phyloP scores from a whole-genome alignment of 2,329 filamentous ascomycete genomes.

The Drechslera avenae region DNA sequence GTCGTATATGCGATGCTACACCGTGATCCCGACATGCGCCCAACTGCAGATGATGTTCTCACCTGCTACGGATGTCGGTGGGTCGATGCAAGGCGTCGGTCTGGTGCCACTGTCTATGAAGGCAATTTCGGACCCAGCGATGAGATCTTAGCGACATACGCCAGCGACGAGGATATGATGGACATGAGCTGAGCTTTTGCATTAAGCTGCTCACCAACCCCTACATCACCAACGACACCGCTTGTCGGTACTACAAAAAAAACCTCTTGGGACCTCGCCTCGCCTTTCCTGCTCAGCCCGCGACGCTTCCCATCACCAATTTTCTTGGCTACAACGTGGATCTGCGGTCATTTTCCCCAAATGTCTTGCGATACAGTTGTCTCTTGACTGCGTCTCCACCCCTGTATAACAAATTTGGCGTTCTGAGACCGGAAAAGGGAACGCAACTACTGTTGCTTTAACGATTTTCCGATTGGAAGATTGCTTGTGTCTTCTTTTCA shows the following conservation, averaged over 20 bases:
- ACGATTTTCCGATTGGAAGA: conserved; percentile 5
- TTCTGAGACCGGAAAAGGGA: conserved; percentile 18
- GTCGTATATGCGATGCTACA: conserved; percentile 89
- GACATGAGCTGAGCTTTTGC: conserved; percentile 51
- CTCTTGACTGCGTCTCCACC: conserved; percentile 13
- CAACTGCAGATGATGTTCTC: conserved; percentile 75
- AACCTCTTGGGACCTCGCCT: neutral
- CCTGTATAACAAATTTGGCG: conserved; percentile 18
- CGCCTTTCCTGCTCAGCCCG: neutral
- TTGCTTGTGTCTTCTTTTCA: conserved; percentile 3
- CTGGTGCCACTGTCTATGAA: conserved; percentile 93
- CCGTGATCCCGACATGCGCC: conserved; percentile 73
- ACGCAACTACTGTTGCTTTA: conserved; percentile 22
- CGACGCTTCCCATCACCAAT: conserved; percentile 2
- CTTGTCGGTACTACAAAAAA: too few relatives aligned
- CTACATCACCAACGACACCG: too few relatives aligned
- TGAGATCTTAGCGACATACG: conserved; percentile 57
- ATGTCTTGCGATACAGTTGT: conserved; percentile 14
- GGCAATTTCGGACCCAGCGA: conserved; percentile 89
- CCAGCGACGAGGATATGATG: conserved; percentile 63
- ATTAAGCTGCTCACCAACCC: neutral
- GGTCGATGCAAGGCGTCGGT: conserved; percentile 76
- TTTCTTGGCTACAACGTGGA: conserved; percentile 15
- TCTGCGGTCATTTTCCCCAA: conserved; percentile 15
- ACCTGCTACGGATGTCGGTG: conserved; percentile 76